Percentiles rank a stretch among this genome's conserved stretches.
Conservation (phyloP, 2,329 filamentous ascomycete species). For the Coniochaeta sp. region DNA sequence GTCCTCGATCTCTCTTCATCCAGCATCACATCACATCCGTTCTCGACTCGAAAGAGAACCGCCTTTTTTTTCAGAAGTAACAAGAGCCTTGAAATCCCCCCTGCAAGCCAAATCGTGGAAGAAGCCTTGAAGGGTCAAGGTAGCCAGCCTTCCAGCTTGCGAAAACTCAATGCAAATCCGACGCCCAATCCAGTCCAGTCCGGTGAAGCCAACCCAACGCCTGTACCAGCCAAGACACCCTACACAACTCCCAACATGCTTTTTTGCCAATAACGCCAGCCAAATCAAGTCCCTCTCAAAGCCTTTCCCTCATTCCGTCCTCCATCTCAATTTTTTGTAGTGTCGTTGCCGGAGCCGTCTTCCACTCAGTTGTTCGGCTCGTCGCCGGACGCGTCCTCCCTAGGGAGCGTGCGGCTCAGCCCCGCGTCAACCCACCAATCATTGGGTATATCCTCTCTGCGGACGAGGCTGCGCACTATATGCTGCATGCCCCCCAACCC, state of each 20-base stretch:
- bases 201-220: background rate
- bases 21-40: background rate
- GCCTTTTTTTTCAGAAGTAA: background rate
- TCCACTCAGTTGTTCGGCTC: background rate
- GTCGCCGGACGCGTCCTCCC: background rate
- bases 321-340: background rate
- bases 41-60: background rate
- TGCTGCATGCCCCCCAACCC: conserved; percentile 55
- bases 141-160: background rate
- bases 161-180: background rate
- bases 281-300: background rate
- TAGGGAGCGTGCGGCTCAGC: conserved; percentile 49
- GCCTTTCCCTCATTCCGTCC: background rate
- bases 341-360: background rate
- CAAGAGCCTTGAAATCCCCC: background rate
- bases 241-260: background rate
- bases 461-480: conserved; percentile 63
- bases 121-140: background rate
- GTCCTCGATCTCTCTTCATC: background rate
- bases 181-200: background rate
- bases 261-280: background rate
- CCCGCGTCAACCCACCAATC: conserved; percentile 74
- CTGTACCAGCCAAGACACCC: background rate
- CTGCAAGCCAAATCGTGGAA: background rate
- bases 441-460: conserved; percentile 69